A percentile compares a stretch with the other conserved stretches of the same genome.
Evolutionary conservation across 805 yeast species (phyloP).

Genomic region (Tetrapisispora phaffii): DNA sequence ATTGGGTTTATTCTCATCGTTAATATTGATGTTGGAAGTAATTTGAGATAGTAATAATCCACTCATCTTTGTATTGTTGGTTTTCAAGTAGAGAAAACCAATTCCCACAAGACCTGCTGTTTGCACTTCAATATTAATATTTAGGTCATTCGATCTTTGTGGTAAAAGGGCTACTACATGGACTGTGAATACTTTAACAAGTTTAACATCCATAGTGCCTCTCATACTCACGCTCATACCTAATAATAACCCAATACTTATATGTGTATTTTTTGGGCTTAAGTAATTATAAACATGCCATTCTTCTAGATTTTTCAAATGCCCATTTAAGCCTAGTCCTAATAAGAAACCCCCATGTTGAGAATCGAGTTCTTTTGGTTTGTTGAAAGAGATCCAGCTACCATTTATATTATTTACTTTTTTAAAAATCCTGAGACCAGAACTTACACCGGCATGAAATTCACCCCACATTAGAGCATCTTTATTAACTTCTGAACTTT

Average conservation of each 20-base stretch:
- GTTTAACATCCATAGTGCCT: conserved; percentile 75
- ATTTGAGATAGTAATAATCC: conserved; percentile 68
- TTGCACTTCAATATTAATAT: conserved; percentile 75
- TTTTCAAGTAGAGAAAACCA: conserved; percentile 69
- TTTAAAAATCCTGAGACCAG: conserved; percentile 68
- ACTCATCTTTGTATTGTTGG: conserved; percentile 80
- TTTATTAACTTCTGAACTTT: conserved; percentile 41
- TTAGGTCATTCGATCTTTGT: conserved; percentile 78
- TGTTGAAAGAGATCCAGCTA: conserved; percentile 84
- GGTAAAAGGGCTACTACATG: conserved; percentile 90
- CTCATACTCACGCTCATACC: conserved; percentile 88
- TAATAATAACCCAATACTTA: conserved; percentile 76
- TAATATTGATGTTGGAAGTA: conserved; percentile 37
- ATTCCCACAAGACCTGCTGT: conserved; percentile 87
- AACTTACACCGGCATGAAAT: conserved; percentile 85
- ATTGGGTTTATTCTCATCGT: conserved; percentile 47
- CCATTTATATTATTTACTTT: conserved; percentile 57
- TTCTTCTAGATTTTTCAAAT: conserved; percentile 71
- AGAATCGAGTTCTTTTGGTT: conserved; percentile 58
- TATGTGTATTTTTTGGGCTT: conserved; percentile 76
- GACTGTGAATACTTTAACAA: conserved; percentile 84
- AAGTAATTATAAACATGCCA: conserved; percentile 93
- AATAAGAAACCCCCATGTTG: conserved; percentile 93
- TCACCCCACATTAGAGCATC: conserved; percentile 65
- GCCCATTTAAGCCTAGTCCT: conserved; percentile 89